Conservation (phyloP, 2,329 filamentous ascomycete genomes). For the Sporothrix luriei region DNA sequence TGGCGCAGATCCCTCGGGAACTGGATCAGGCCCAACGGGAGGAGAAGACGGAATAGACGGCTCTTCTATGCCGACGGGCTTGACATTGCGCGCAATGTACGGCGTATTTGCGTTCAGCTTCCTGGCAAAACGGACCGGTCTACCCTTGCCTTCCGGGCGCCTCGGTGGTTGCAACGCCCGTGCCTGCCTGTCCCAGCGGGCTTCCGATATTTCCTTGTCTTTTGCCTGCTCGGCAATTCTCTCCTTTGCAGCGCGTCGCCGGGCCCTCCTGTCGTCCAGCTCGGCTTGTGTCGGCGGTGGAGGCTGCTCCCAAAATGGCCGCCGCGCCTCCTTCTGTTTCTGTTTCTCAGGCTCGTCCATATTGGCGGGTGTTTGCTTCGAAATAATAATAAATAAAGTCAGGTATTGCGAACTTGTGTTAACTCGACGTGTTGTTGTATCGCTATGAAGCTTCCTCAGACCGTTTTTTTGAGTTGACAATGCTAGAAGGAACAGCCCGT, state of each 20-base stretch:
- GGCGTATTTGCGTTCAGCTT: neutral
- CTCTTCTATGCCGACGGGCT: neutral
- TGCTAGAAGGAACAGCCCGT: neutral
- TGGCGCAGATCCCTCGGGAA: neutral
- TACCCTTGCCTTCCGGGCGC: conserved; percentile 5
- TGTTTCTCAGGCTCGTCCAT: neutral
- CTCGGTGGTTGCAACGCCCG: neutral
- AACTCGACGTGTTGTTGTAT: neutral
- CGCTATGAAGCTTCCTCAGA: neutral
- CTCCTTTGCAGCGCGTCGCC: neutral
- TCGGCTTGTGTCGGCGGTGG: neutral
- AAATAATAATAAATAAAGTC: too few relatives aligned
- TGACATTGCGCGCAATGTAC: neutral
- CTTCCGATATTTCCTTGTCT: neutral
- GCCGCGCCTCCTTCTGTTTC: neutral
- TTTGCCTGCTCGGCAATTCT: neutral
- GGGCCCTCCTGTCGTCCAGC: neutral
- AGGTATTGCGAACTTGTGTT: too few relatives aligned
- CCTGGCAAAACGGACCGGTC: neutral
- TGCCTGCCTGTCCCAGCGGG: neutral
- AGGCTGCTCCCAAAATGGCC: neutral
- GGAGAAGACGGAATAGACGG: too few relatives aligned
- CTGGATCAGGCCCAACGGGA: neutral
- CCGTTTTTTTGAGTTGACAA: neutral
- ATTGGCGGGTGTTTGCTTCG: neutral